Evolutionary conservation across 768 basidiomycete genomes (phyloP), one percentile per base, ranked within the genome.

Genomic region (Glaciozyma antarctica): DNA sequence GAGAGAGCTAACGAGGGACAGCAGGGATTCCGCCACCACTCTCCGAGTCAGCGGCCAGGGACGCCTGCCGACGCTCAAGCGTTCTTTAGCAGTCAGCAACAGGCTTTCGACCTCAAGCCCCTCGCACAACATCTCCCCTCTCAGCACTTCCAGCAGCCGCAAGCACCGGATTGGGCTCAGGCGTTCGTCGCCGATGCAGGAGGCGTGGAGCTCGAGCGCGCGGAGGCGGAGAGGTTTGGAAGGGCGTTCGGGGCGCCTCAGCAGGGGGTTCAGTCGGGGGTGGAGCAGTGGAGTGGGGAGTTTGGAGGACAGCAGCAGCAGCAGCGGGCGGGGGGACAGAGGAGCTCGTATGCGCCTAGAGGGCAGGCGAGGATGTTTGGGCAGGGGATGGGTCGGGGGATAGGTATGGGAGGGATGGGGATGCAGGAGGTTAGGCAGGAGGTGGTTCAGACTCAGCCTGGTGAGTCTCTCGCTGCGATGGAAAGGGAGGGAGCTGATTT

Each of bases 111-210:
- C 49, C 70, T 73, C 57, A 30, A 62, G 0, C 51, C 62, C 10
- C 60, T 64, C n/a, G 41, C 63, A 13, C 62, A 58, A 16, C 65
- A 62, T 3, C 68, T 68, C n/a, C 30, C 71, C 0, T 64, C 63
- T 4, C 28, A 58, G 16, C 44, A 34, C 17, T 10, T n/a, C 15
- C 54, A 49, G 43, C 53, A 30, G 26, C 58, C 61, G n/a, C n/a
- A n/a, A n/a, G n/a, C n/a, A 2, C 72, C 69, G 16, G 67, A 64
- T 2, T 74, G 73, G 73, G 73, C 70, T 1, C 53, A 61, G 19
- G 67, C 70, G 19, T 74, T 74, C 41, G 26, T 34, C 24, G 22
- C 44, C 24, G 32, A 32, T 32, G 53, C n/a, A n/a, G n/a, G 15
- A 47, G 12, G 47, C 52, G 38, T 22, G 60, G 17, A n/a, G n/a